A percentile compares a stretch with the other conserved stretches of the same genome.
phyloP scores from a whole-genome alignment of 257 asterid genomes.

The Solanum neorickii region DNA sequence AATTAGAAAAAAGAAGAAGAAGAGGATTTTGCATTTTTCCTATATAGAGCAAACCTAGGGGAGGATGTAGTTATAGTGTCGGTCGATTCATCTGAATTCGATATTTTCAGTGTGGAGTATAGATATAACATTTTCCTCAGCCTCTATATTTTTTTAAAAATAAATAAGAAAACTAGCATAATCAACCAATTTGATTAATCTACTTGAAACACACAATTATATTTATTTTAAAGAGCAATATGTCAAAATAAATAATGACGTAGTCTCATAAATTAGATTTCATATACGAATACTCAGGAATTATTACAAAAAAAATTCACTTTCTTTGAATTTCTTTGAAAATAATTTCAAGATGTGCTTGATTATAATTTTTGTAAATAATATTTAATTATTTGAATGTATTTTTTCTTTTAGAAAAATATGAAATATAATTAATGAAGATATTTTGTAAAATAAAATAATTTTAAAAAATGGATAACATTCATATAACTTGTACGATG shows the following conservation, averaged over 20 bases:
- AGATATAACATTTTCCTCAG: not conserved
- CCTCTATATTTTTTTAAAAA: too few relatives aligned
- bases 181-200: not conserved
- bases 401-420: too few relatives aligned
- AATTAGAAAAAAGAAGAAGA: too few relatives aligned
- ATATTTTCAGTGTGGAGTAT: too few relatives aligned
- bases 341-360: not conserved
- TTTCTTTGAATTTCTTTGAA: too few relatives aligned
- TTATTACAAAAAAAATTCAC: too few relatives aligned
- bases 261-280: not conserved
- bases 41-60: not conserved
- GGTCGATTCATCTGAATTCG: not conserved
- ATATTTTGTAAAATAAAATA: too few relatives aligned
- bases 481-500: not conserved
- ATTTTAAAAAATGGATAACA: not conserved
- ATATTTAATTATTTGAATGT: too few relatives aligned
- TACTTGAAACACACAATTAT: not conserved
- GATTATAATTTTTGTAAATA: not conserved
- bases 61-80: not conserved
- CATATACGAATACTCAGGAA: not conserved
- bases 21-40: not conserved
- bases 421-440: not conserved
- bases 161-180: too few relatives aligned
- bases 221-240: too few relatives aligned
- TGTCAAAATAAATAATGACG: too few relatives aligned